Evolutionary conservation across 805 yeast species (phyloP).

Genomic region (Sungouiella thailandica): DNA sequence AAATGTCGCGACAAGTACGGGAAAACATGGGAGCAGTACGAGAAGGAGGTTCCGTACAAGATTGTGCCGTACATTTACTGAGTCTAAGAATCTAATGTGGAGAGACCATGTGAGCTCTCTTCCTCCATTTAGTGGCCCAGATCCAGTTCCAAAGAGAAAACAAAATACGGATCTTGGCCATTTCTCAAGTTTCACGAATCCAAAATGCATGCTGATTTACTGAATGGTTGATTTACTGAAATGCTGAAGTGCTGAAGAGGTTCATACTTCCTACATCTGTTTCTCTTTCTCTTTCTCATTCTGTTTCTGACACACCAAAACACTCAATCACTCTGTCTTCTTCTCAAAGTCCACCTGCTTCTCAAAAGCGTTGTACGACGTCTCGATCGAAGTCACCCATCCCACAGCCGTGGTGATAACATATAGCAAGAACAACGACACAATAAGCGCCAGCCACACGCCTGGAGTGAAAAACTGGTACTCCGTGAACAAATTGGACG

Average conservation of each 20-base stretch:
- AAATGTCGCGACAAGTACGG: constrained; percentile 88
- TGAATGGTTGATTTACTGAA: too few relatives aligned
- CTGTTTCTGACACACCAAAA: too few relatives aligned
- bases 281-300: too few relatives aligned
- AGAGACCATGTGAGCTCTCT: too few relatives aligned
- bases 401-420: constrained; percentile 58
- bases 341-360: constrained; percentile 53
- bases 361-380: constrained; percentile 79
- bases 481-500: constrained; percentile 47
- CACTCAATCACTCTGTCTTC: constrained; percentile 35
- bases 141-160: too few relatives aligned
- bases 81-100: too few relatives aligned
- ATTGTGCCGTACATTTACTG: constrained; percentile 85
- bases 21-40: constrained; percentile 79
- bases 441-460: constrained; percentile 68
- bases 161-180: too few relatives aligned
- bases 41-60: constrained; percentile 76
- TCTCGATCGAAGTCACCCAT: constrained; percentile 69
- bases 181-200: too few relatives aligned
- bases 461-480: constrained; percentile 79
- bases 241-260: too few relatives aligned
- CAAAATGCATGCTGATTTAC: too few relatives aligned
- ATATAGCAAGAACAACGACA: constrained; percentile 53
- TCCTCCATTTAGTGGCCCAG: too few relatives aligned
- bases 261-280: too few relatives aligned